phyloP scores from a whole-genome alignment of 2,329 filamentous ascomycete species.

The Fusarium poae region DNA sequence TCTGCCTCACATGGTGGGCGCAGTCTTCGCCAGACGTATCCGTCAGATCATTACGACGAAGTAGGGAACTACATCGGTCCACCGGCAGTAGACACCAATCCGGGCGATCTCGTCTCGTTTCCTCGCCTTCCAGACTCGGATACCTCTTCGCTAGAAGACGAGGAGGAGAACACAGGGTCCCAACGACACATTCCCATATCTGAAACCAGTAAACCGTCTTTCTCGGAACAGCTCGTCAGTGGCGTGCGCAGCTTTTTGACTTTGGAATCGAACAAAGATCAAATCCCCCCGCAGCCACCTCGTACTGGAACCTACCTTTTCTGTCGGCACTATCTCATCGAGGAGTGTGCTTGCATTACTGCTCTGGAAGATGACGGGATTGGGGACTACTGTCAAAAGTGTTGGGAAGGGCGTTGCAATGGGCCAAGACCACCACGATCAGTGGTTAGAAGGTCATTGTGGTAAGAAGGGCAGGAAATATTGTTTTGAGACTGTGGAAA shows the following conservation, averaged over 20 bases:
- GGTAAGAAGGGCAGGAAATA: constrained; percentile 21
- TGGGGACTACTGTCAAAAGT: constrained; percentile 45
- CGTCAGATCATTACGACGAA: constrained; percentile 33
- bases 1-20: constrained; percentile 20
- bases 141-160: constrained; percentile 11
- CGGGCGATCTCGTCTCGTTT: constrained; percentile 25
- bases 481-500: background rate
- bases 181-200: background rate
- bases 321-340: constrained; percentile 39
- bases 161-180: background rate
- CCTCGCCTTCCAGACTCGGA: constrained; percentile 31
- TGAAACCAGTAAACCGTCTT: constrained; percentile 5
- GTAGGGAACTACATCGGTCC: constrained; percentile 33
- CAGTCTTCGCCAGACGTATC: constrained; percentile 27
- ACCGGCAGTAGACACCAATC: constrained; percentile 8
- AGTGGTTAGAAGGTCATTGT: constrained; percentile 21
- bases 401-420: constrained; percentile 42
- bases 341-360: constrained; percentile 35
- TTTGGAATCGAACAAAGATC: constrained; percentile 14
- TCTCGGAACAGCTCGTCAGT: constrained; percentile 29
- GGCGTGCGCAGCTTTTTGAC: constrained; percentile 29
- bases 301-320: constrained; percentile 38
- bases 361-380: constrained; percentile 16
- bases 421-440: constrained; percentile 36
- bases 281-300: constrained; percentile 28